Evolutionary conservation across 1,284 basidiomycete genomes (phyloP).

Genomic region (Athelia sp.): DNA sequence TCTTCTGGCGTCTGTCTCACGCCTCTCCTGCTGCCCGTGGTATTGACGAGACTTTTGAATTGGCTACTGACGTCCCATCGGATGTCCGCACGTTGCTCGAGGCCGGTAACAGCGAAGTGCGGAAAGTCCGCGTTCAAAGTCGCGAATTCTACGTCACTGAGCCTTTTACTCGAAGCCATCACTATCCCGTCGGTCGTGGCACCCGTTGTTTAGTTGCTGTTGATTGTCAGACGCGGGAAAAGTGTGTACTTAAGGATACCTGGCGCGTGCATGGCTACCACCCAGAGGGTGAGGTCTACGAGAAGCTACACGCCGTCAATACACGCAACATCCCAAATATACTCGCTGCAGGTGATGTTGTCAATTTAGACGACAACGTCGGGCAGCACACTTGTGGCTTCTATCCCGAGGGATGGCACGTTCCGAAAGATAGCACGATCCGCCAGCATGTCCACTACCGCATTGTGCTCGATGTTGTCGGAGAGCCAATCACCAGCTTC

Average conservation of each 20-base stretch:
- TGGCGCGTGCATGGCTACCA: conserved; percentile 3
- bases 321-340: conserved; percentile 1
- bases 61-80: no score
- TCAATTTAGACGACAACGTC: no score
- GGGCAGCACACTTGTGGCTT: no score
- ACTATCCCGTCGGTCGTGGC: conserved; percentile 1
- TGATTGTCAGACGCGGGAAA: not conserved
- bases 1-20: conserved; percentile 3
- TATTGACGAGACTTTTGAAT: conserved; percentile 2
- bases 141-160: not conserved
- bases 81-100: no score
- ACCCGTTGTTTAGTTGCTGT: conserved; percentile 3
- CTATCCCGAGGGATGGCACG: no score
- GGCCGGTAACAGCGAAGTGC: no score
- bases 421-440: not conserved
- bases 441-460: conserved; percentile 3
- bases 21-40: conserved; percentile 1
- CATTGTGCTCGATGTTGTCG: conserved; percentile 3
- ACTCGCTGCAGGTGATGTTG: not conserved
- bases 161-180: conserved; percentile 2
- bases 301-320: not conserved
- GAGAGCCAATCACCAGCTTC: not conserved
- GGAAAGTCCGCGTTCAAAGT: no score
- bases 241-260: conserved; percentile 2
- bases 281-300: conserved; percentile 2